These are phyloP conservation scores for Saccharomycopsis oosterbeekiorum DNA, from an alignment of 805 yeast genomes.

Conservation along the genomic window DNA sequence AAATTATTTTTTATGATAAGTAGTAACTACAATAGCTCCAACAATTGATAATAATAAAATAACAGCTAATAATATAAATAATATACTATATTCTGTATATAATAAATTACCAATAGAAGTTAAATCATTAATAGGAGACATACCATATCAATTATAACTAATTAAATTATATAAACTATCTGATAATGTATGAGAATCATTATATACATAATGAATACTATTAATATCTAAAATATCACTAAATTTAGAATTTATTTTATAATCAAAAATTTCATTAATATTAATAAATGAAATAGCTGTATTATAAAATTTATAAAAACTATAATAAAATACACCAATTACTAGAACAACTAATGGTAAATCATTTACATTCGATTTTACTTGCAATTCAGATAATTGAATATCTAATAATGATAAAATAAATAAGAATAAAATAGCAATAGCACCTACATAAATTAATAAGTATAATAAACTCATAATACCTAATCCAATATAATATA, in stretches of 20 bases:
- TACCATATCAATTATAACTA: conserved; percentile 6
- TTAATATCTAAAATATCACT: neutral
- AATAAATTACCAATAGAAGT: conserved; percentile 12
- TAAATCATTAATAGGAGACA: conserved; percentile 11
- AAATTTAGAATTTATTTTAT: conserved; percentile 10
- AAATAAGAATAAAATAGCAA: conserved; percentile 20
- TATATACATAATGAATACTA: conserved; percentile 10
- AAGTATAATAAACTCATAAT: conserved; percentile 17
- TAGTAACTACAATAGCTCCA: conserved; percentile 16
- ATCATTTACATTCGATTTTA: conserved; percentile 3
- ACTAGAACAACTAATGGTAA: conserved; percentile 1
- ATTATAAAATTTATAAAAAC: neutral
- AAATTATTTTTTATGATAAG: too few species aligned
- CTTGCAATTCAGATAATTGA: conserved; percentile 8
- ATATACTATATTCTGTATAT: conserved; percentile 17
- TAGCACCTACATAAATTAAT: conserved; percentile 20
- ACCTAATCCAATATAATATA: conserved; percentile 13
- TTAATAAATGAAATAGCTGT: conserved; percentile 6
- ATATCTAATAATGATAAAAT: conserved; percentile 18
- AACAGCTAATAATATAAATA: conserved; percentile 10
- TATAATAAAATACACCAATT: conserved; percentile 4
- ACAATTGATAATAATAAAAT: conserved; percentile 17
- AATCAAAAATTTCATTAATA: conserved; percentile 11
- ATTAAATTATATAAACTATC: neutral
- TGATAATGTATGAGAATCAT: too few species aligned